phyloP scores from a whole-genome alignment of 345 rosid genomes.

The Erucastrum elatum region DNA sequence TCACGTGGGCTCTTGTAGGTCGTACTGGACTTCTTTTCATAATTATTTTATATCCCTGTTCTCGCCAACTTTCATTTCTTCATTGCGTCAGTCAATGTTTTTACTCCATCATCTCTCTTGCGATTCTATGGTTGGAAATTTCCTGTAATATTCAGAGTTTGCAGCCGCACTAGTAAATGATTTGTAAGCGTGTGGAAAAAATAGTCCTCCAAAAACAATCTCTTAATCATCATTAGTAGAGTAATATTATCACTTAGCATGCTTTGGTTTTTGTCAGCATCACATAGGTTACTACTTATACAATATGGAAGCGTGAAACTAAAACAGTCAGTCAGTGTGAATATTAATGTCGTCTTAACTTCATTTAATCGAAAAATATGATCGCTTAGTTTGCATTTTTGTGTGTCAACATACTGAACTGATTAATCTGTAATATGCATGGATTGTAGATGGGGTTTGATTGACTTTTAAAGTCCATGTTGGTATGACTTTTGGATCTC shows the following conservation, averaged over 20 bases:
- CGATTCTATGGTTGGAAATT: not conserved
- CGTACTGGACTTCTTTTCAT: constrained; percentile 1
- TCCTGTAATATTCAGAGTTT: not conserved
- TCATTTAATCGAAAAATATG: not conserved
- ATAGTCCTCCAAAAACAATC: not conserved
- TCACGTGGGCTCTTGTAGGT: constrained; percentile 32
- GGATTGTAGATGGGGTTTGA: not conserved
- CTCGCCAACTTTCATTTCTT: not conserved
- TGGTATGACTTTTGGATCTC: too few species aligned
- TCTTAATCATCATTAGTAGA: not conserved
- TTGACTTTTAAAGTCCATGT: too few species aligned
- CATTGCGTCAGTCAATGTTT: constrained; percentile 23
- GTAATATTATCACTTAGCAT: not conserved
- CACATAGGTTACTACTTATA: not conserved
- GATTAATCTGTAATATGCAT: not conserved
- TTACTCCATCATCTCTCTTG: constrained; percentile 10
- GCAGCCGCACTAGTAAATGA: constrained; percentile 4
- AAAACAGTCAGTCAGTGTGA: not conserved
- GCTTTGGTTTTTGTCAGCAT: not conserved
- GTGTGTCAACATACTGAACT: not conserved
- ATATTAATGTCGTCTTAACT: not conserved
- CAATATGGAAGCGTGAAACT: not conserved
- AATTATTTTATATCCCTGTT: constrained; percentile 15
- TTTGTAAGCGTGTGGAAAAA: constrained; percentile 12
- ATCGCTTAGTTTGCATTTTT: not conserved